A percentile compares a stretch with the other conserved stretches of the same genome.
Conservation (phyloP, 2,329 filamentous ascomycete species). For the Bipolaris victoriae region DNA sequence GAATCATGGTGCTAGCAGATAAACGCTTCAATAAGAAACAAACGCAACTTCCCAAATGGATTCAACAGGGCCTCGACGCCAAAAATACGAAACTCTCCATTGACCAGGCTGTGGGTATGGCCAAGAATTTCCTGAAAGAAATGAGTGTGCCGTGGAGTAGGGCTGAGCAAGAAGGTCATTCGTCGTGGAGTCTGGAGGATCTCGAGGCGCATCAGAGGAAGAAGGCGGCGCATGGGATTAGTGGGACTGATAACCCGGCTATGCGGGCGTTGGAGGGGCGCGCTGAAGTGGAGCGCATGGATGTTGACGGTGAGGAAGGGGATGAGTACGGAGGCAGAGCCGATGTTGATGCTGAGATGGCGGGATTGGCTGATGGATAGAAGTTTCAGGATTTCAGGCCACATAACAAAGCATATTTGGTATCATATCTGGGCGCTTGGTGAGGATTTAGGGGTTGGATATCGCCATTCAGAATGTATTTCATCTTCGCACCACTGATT, state of each 20-base stretch:
- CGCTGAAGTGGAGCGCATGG: constrained; percentile 31
- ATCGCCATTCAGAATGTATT: neutral
- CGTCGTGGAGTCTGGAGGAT: constrained; percentile 85
- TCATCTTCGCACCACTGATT: neutral
- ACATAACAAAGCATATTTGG: neutral
- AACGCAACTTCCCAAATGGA: constrained; percentile 93
- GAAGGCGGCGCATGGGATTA: constrained; percentile 70
- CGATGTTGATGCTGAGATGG: constrained; percentile 48
- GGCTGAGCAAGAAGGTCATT: constrained; percentile 87
- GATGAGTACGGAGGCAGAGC: constrained; percentile 43
- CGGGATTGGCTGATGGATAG: constrained; percentile 32
- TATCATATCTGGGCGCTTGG: neutral
- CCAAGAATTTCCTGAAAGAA: constrained; percentile 84
- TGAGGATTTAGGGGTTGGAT: neutral
- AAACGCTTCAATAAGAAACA: constrained; percentile 92
- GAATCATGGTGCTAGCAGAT: constrained; percentile 98
- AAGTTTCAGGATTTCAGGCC: neutral
- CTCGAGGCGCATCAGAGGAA: constrained; percentile 79
- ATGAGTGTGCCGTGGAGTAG: constrained; percentile 91
- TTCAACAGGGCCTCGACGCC: constrained; percentile 83
- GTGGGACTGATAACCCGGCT: constrained; percentile 62
- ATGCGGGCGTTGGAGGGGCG: constrained; percentile 39
- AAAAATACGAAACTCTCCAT: constrained; percentile 89
- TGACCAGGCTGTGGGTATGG: constrained; percentile 89
- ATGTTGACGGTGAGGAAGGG: constrained; percentile 21